Evolutionary conservation across 2,329 filamentous ascomycete species (phyloP).

Genomic region (Aschersonia sp.): DNA sequence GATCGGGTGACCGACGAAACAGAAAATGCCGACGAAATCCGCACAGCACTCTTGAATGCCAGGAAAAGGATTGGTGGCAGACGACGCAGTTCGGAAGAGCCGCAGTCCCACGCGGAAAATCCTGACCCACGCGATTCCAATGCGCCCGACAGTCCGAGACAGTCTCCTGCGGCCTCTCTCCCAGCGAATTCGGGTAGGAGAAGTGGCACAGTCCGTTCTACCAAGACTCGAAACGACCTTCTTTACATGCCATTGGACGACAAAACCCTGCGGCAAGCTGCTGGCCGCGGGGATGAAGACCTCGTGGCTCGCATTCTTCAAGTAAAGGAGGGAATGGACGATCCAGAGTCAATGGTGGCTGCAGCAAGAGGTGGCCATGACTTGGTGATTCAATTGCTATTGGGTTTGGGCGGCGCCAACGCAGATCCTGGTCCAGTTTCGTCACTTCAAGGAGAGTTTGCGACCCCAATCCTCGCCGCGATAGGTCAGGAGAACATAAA

Average conservation of each 20-base stretch:
- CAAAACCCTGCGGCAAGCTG: conserved; percentile 45
- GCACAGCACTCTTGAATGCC: conserved; percentile 47
- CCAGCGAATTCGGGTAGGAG: conserved; percentile 28
- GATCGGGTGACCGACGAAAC: conserved; percentile 64
- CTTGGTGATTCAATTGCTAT: conserved; percentile 65
- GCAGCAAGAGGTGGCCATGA: conserved; percentile 87
- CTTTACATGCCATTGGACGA: conserved; percentile 50
- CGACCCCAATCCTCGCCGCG: conserved; percentile 85
- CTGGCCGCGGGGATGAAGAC: conserved; percentile 45
- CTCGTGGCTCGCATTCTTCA: conserved; percentile 46
- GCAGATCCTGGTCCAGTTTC: conserved; percentile 54
- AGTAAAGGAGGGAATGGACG: conserved; percentile 47
- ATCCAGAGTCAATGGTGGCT: conserved; percentile 77
- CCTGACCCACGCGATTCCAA: conserved; percentile 36
- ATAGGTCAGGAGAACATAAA: conserved; percentile 81
- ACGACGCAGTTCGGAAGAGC: conserved; percentile 43
- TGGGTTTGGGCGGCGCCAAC: conserved; percentile 51
- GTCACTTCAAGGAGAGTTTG: conserved; percentile 50
- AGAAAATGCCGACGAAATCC: conserved; percentile 70
- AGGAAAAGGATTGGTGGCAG: conserved; percentile 40
- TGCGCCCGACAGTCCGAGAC: conserved; percentile 42
- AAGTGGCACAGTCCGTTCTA: conserved; percentile 40
- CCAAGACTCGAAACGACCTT: conserved; percentile 49
- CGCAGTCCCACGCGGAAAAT: conserved; percentile 29
- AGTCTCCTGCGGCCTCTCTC: conserved; percentile 31